Evolutionary conservation across 2,329 filamentous ascomycete genomes (phyloP).

Genomic region (Ilyonectria sp.): DNA sequence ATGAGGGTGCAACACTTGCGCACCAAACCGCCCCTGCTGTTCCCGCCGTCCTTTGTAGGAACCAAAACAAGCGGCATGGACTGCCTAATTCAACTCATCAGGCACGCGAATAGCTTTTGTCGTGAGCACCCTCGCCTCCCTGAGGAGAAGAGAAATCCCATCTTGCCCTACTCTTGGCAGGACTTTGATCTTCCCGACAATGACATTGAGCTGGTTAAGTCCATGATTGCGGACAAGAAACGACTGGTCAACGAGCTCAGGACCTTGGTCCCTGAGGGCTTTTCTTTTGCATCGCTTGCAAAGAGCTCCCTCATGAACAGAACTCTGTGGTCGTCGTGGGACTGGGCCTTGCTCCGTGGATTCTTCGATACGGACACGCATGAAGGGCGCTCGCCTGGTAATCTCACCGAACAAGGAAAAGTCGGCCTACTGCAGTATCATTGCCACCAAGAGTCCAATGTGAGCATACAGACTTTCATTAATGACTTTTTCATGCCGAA

Average conservation of each 20-base stretch:
- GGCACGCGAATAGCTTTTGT: too few species aligned
- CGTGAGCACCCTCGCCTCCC: too few species aligned
- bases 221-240: background rate
- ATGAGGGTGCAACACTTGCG: too few species aligned
- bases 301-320: background rate
- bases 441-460: background rate
- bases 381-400: background rate
- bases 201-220: background rate
- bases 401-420: background rate
- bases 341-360: background rate
- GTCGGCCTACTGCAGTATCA: background rate
- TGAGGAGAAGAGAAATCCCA: too few species aligned
- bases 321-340: background rate
- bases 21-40: too few species aligned
- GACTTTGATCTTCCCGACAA: background rate
- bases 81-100: too few species aligned
- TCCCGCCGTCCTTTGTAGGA: too few species aligned
- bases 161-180: background rate
- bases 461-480: background rate
- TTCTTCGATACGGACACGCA: background rate
- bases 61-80: too few species aligned
- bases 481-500: background rate
- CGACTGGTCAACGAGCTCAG: background rate
- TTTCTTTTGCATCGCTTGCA: background rate
- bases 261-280: background rate